phyloP scores from a whole-genome alignment of 2,329 filamentous ascomycete genomes.

The Pestalotiopsis sp. region DNA sequence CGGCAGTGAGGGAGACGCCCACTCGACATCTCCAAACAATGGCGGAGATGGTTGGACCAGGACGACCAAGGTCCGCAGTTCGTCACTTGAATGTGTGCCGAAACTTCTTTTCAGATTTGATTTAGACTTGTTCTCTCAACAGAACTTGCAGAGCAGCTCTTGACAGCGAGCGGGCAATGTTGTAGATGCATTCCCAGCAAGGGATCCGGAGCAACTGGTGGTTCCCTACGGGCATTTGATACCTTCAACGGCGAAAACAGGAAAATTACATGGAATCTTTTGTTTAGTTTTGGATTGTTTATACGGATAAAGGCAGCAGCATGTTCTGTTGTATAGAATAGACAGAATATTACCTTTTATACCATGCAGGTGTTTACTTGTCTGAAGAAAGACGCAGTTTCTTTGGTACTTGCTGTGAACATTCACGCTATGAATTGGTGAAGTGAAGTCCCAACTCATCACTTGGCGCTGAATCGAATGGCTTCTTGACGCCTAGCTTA shows the following conservation, averaged over 20 bases:
- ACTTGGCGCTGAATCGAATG: too few relatives aligned
- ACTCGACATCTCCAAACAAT: too few relatives aligned
- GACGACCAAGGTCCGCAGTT: too few relatives aligned
- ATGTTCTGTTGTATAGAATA: neutral
- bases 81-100: too few relatives aligned
- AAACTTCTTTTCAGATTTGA: neutral
- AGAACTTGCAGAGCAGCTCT: neutral
- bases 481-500: too few relatives aligned
- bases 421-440: too few relatives aligned
- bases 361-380: neutral
- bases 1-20: too few relatives aligned
- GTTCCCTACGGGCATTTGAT: neutral
- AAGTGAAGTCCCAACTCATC: too few relatives aligned
- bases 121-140: slow-evolving; percentile 1
- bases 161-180: neutral
- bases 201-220: slow-evolving; percentile 2
- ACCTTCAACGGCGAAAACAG: slow-evolving; percentile 13
- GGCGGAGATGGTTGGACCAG: too few relatives aligned
- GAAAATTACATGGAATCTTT: neutral
- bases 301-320: neutral
- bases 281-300: neutral
- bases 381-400: neutral
- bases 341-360: neutral
- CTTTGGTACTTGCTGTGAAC: too few relatives aligned
- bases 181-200: neutral